Conservation (phyloP, 2,329 filamentous ascomycete species). For the Sordariomycetes sp. region DNA sequence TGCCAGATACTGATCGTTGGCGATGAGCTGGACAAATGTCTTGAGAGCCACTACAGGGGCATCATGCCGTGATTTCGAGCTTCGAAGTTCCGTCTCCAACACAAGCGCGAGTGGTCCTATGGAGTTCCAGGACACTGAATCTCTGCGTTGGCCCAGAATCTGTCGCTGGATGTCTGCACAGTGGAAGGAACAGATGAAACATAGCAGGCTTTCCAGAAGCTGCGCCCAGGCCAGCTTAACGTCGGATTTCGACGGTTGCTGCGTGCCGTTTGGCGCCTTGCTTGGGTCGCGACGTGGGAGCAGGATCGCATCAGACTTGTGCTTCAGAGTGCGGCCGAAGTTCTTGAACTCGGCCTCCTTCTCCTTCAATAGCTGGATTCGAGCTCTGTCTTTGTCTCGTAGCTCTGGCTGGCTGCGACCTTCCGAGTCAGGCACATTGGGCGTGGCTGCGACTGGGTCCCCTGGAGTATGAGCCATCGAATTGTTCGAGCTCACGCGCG, state of each 20-base stretch:
- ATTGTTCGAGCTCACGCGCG: constrained; percentile 42
- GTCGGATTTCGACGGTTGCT: not conserved
- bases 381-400: not conserved
- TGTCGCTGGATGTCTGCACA: not conserved
- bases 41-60: constrained; percentile 31
- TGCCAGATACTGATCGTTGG: constrained; percentile 32
- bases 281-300: not conserved
- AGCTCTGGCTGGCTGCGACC: not conserved
- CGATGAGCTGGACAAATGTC: constrained; percentile 32
- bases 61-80: constrained; percentile 19
- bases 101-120: constrained; percentile 34
- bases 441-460: constrained; percentile 18
- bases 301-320: constrained; percentile 1
- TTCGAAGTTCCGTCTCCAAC: constrained; percentile 28
- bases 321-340: not conserved
- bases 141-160: not conserved
- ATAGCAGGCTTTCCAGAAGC: not conserved
- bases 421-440: not conserved
- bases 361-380: not conserved
- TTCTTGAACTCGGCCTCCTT: not conserved
- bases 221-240: not conserved
- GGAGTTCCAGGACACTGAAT: not conserved
- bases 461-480: constrained; percentile 44
- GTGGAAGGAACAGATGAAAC: not conserved
- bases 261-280: not conserved